Percentiles rank a stretch among this genome's conserved stretches.
Evolutionary conservation across 306 rosid species (phyloP).

Genomic region (Chamaecrista fasciculata): DNA sequence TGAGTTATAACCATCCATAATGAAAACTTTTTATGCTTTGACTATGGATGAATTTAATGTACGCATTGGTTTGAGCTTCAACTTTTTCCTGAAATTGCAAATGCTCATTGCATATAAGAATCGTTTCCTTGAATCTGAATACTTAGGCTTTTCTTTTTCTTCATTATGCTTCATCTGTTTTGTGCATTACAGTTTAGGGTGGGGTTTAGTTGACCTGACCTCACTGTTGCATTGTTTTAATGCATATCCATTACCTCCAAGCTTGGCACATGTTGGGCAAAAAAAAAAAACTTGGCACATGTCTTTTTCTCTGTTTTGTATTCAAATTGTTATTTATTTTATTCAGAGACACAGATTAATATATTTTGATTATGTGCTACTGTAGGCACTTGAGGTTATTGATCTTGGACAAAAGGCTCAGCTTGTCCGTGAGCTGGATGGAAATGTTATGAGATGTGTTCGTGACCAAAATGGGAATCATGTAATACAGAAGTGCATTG

Average conservation of each 20-base stretch:
- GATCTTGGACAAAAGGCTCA: slow-evolving; percentile 58
- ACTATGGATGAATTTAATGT: background rate
- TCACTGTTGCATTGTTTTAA: no score
- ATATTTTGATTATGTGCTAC: slow-evolving; percentile 16
- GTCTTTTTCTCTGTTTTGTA: background rate
- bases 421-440: slow-evolving; percentile 62
- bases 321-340: background rate
- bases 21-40: background rate
- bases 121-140: background rate
- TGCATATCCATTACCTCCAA: background rate
- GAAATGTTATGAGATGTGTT: slow-evolving; percentile 58
- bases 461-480: slow-evolving; percentile 70
- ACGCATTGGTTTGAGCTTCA: background rate
- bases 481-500: slow-evolving; percentile 68
- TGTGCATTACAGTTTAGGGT: background rate
- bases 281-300: background rate
- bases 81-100: background rate
- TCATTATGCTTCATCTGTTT: background rate
- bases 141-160: background rate
- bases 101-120: background rate
- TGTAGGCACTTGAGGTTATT: slow-evolving; percentile 65
- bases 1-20: background rate
- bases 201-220: background rate
- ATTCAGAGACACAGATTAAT: slow-evolving; percentile 1
- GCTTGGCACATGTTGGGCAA: background rate